Conservation (phyloP, 345 rosid genomes). For the Populus euphratica region DNA sequence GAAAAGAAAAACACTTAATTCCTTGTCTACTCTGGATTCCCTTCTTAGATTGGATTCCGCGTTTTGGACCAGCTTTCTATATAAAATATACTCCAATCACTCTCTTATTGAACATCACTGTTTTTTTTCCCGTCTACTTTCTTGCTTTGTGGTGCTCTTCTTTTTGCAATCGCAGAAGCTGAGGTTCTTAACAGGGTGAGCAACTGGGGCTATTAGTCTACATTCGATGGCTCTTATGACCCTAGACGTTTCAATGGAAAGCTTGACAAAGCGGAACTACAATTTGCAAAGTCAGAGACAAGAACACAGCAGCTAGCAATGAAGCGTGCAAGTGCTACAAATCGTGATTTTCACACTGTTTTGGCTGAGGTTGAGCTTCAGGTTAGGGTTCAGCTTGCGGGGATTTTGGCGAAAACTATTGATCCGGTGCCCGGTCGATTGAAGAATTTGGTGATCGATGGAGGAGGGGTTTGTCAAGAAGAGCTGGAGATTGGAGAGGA, state of each 20-base stretch:
- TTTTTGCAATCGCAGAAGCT: background rate
- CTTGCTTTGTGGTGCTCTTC: too few relatives aligned
- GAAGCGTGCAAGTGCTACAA: background rate
- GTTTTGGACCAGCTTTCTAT: too few relatives aligned
- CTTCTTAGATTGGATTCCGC: too few relatives aligned
- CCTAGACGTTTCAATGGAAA: background rate
- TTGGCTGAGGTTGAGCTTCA: background rate
- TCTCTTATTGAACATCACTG: too few relatives aligned
- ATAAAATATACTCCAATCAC: too few relatives aligned
- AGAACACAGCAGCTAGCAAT: background rate
- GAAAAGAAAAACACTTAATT: too few relatives aligned
- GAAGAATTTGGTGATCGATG: background rate
- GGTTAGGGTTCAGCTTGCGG: background rate
- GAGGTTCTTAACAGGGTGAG: background rate
- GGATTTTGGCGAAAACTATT: background rate
- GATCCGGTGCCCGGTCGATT: background rate
- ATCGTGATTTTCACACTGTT: background rate
- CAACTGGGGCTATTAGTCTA: background rate
- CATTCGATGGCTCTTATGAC: background rate
- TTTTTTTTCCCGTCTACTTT: too few relatives aligned
- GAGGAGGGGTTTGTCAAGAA: slow-evolving; percentile 2
- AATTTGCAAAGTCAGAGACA: background rate
- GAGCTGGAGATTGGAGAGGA: background rate
- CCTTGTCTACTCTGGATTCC: too few relatives aligned
- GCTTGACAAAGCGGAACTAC: background rate